A percentile compares a stretch with the other conserved stretches of the same genome.
Evolutionary conservation across 2,329 filamentous ascomycete species (phyloP).

Genomic region (Hypoxylon sp.): DNA sequence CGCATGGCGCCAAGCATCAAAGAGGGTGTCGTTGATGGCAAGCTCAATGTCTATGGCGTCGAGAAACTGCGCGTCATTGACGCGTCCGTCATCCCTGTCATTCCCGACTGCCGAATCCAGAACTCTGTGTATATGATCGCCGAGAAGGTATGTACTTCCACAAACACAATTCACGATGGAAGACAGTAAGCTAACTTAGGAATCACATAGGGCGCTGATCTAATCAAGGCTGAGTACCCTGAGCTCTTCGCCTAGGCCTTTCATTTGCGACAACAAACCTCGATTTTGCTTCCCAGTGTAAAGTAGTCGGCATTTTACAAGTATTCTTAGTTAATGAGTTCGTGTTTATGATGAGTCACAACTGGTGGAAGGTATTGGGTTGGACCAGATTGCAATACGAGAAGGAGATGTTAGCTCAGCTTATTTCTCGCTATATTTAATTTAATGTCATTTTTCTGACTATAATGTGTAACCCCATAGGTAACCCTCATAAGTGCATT

Average conservation of each 20-base stretch:
- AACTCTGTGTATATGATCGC: slow-evolving; percentile 73
- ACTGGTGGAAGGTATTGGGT: background rate
- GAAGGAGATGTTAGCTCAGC: background rate
- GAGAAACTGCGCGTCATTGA: slow-evolving; percentile 69
- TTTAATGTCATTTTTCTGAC: background rate
- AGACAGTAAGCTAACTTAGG: slow-evolving; percentile 23
- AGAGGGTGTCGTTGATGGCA: slow-evolving; percentile 67
- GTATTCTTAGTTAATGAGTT: background rate
- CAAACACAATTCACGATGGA: background rate
- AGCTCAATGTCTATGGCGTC: slow-evolving; percentile 68
- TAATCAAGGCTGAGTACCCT: slow-evolving; percentile 61
- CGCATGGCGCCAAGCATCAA: slow-evolving; percentile 66
- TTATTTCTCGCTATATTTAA: background rate
- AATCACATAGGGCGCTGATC: slow-evolving; percentile 57
- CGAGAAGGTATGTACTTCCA: slow-evolving; percentile 61
- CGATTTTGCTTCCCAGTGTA: too few species aligned
- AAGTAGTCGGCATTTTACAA: background rate
- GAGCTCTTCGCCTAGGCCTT: slow-evolving; percentile 49
- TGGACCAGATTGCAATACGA: background rate
- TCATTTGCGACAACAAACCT: background rate
- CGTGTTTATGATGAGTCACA: background rate
- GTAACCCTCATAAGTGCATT: background rate
- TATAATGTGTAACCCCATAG: background rate
- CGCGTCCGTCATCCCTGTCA: slow-evolving; percentile 70
- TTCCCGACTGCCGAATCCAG: slow-evolving; percentile 70